Percentiles rank a stretch among this genome's conserved stretches.
Evolutionary conservation across 164 flowering plant species (phyloP).

Genomic region (Taxillus chinensis): DNA sequence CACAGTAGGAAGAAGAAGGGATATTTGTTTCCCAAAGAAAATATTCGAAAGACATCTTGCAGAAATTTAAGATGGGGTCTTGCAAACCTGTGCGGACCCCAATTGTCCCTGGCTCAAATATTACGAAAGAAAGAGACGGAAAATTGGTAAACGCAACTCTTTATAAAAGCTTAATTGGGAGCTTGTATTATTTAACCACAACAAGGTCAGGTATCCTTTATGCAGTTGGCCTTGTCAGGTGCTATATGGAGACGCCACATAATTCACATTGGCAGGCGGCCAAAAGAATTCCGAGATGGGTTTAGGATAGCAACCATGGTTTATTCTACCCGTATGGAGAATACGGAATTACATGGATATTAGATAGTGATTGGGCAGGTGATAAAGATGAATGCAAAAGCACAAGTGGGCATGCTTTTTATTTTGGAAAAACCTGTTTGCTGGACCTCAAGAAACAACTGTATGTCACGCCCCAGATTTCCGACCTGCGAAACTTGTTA

Average conservation of each 20-base stretch:
- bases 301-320: background rate
- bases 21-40: background rate
- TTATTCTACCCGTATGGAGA: background rate
- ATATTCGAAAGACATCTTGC: background rate
- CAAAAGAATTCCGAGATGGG: background rate
- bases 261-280: too few species aligned
- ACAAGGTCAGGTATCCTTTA: background rate
- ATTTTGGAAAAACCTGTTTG: background rate
- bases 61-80: background rate
- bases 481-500: too few species aligned
- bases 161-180: background rate
- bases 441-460: background rate
- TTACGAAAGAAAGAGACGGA: too few species aligned
- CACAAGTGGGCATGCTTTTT: background rate
- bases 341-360: background rate
- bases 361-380: background rate
- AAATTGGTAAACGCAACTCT: background rate
- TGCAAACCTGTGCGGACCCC: background rate
- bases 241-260: background rate
- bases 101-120: background rate
- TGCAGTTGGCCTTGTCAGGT: background rate
- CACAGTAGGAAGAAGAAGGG: background rate
- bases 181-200: background rate
- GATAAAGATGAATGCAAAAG: background rate
- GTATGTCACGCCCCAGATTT: too few species aligned